Base-by-base conservation (phyloP, 805 yeast genomes). In the Schwanniomyces yamadae region DNA sequence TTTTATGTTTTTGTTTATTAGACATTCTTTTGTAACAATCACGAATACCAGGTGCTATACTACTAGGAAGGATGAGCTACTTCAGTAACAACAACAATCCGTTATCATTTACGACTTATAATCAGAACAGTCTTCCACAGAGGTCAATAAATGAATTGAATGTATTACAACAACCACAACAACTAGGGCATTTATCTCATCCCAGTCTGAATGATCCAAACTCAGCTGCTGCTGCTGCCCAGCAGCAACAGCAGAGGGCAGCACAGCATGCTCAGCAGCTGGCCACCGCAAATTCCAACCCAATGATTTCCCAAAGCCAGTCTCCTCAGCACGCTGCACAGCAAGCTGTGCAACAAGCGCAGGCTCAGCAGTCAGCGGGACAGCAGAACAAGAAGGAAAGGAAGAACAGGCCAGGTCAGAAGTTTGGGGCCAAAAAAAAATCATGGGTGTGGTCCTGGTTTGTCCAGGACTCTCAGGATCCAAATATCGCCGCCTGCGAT, bases 371-470 rank as follows among this genome's bases (percentile, higher is more conserved):
- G 23, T 35, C 19, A 18, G 37, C 22, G 15, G 40, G 37, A 4
- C 42, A 39, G 26, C 35, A 25, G 29, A 22, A 31, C 14, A 59
- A 56, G 40, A 50, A 51, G 27, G 66, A 58, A 32, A 57, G 69
- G 15, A 58, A 56, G 14, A 73, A 73, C 48, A 61, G 73, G 34
- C 79, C 79, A 1, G 80, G 80, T 6, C 78, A 71, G 44, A 71
- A 68, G 45, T 75, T 74, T 41, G 82, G 82, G 12, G 82, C 82
- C 12, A 76, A 75, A 48, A 77, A 77, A 64, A 71, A 69, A 45
- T 74, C 78, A 21, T 77, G 82, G 82, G 81, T 77, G 10, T 77
- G 82, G 82, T 55, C 69, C 14, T 77, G 82, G 82, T 77, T 77
- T 47, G 63, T 63, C 10, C 82, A 77, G 46, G 80, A 75, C 48